Evolutionary conservation across 2,329 filamentous ascomycete species (phyloP), one percentile per base, ranked within the genome.

Genomic region (Diplocarpon rosae): DNA sequence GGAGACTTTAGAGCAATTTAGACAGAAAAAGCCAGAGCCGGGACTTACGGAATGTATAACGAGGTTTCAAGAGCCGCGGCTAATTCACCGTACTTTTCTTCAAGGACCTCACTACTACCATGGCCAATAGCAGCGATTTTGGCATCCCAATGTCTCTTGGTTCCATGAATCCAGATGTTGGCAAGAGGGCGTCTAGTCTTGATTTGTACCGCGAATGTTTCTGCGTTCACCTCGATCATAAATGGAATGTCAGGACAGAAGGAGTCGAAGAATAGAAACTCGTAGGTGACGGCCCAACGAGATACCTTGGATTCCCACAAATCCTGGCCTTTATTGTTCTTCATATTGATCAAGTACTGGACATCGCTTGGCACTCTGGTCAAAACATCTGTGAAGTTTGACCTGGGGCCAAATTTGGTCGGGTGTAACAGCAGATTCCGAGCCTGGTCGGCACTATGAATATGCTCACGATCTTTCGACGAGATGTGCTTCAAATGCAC

Each of bases 71-170:
- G 34, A 10, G 39, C 47, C 2, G 28, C 31, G 1, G 45, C 54
- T 31, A 59, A 47, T 5, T 42, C 36, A 8, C 31, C 30, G 37
- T 56, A 55, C 31, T 52, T 46, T 11, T 54, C 42, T 15, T 48
- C 39, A 4, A 47, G 14, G 17, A 32, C 30, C 32, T 43, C 30
- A 12, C 33, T 15, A 8, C 14, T 42, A 11, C 48, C 45, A 14
- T 41, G 39, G 7, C 57, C 56, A 14, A 38, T 46, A 6, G 51
- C 55, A 27, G 33, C 32, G 13, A 62, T 45, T 14, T 47, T 45
- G n/a, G 55, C 53, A 43, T 63, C 60, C 58, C 59, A 62, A 9
- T 53, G 47, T 37, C 58, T 47, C 46, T 49, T 54, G 7, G 52
- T 53, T 24, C 60, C 58, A 47, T 63, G 59, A 6, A 60, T 41